phyloP scores from a whole-genome alignment of 2,329 filamentous ascomycete genomes.

The Penicillium glabrum region DNA sequence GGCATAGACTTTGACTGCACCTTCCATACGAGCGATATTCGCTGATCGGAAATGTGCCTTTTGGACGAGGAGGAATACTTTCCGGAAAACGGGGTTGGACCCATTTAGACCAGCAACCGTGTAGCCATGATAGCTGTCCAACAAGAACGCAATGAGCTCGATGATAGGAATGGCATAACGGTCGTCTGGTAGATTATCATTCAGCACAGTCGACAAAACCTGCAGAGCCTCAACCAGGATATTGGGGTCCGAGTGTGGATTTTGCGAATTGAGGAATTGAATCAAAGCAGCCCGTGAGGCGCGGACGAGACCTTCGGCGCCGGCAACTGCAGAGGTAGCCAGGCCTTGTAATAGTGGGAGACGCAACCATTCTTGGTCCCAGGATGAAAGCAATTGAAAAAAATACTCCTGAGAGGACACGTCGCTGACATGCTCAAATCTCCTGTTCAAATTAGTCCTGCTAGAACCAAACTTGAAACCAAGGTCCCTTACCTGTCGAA shows the following conservation, averaged over 20 bases:
- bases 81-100: constrained; percentile 54
- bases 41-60: constrained; percentile 80
- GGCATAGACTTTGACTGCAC: constrained; percentile 77
- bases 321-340: constrained; percentile 45
- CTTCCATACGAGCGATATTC: constrained; percentile 77
- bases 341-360: constrained; percentile 43
- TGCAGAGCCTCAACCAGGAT: constrained; percentile 50
- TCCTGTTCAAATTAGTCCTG: constrained; percentile 27
- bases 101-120: constrained; percentile 40
- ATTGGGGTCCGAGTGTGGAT: constrained; percentile 28
- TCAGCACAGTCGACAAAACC: constrained; percentile 57
- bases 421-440: constrained; percentile 46
- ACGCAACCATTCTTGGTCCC: constrained; percentile 37
- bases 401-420: constrained; percentile 47
- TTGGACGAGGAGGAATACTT: constrained; percentile 69
- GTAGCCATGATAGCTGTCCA: constrained; percentile 56
- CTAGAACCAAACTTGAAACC: not conserved
- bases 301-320: constrained; percentile 46
- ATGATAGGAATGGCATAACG: constrained; percentile 72
- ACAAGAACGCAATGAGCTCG: constrained; percentile 73
- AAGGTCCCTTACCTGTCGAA: constrained; percentile 42
- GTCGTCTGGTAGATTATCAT: constrained; percentile 59
- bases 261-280: constrained; percentile 31
- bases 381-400: constrained; percentile 39
- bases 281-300: constrained; percentile 44